These are phyloP conservation scores for Sporobolomyces roseus DNA, from an alignment of 768 basidiomycete genomes.

Conservation along the genomic window DNA sequence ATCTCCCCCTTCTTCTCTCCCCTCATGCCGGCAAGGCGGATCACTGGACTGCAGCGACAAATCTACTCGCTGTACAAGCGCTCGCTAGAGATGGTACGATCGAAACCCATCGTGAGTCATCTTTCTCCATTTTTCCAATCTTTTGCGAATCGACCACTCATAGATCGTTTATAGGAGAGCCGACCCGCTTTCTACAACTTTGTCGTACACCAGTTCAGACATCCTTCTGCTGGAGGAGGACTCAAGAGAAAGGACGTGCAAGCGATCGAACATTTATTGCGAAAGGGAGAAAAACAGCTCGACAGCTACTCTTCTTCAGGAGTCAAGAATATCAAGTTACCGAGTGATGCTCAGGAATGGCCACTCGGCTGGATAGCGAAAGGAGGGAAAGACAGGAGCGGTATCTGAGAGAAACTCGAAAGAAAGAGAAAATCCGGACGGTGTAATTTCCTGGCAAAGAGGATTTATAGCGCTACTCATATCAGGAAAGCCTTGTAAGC, in stretches of 20 bases:
- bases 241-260: slow-evolving; percentile 35
- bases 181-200: slow-evolving; percentile 42
- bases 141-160: neutral
- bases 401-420: neutral
- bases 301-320: slow-evolving; percentile 30
- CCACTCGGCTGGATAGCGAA: slow-evolving; percentile 41
- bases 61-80: slow-evolving; percentile 38
- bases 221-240: slow-evolving; percentile 36
- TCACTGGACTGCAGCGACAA: slow-evolving; percentile 39
- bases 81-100: slow-evolving; percentile 35
- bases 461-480: too few relatives aligned
- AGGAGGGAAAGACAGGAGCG: slow-evolving; percentile 12
- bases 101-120: slow-evolving; percentile 40
- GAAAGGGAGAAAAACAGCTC: slow-evolving; percentile 42
- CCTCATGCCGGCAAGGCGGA: neutral
- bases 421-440: too few relatives aligned
- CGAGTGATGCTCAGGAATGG: slow-evolving; percentile 16
- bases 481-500: too few relatives aligned
- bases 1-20: neutral
- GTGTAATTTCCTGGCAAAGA: too few relatives aligned
- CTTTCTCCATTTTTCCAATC: neutral
- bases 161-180: slow-evolving; percentile 19
- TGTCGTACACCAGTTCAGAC: slow-evolving; percentile 43
- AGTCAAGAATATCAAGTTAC: slow-evolving; percentile 35
- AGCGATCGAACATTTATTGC: slow-evolving; percentile 43